phyloP scores from a whole-genome alignment of 352 stramenopile species.

The Globisporangium recalcitrans region DNA sequence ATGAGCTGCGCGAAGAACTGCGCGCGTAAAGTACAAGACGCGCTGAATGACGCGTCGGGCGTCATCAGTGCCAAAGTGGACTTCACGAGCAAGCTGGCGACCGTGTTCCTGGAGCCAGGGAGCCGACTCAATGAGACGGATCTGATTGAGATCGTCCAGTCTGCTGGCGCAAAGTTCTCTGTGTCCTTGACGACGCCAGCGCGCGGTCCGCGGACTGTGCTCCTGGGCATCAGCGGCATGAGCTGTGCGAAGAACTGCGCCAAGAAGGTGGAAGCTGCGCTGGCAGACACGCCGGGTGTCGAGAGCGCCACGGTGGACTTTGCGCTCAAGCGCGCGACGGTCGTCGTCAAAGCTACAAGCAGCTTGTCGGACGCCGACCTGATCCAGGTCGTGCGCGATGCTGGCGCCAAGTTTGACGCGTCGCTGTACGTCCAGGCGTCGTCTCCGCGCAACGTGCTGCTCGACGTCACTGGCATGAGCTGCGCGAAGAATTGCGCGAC shows the following conservation, averaged over 20 bases:
- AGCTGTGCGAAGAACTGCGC: constrained; percentile 80
- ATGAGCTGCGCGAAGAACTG: constrained; percentile 83
- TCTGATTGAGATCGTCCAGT: constrained; percentile 59
- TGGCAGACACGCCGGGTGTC: constrained; percentile 44
- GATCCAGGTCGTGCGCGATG: constrained; percentile 42
- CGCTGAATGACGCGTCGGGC: constrained; percentile 47
- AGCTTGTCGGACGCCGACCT: constrained; percentile 47
- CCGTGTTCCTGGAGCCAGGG: constrained; percentile 65
- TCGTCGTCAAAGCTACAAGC: constrained; percentile 52
- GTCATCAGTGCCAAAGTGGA: constrained; percentile 81
- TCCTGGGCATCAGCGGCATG: constrained; percentile 69
- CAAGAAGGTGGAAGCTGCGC: constrained; percentile 57
- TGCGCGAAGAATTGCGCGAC: constrained; percentile 60
- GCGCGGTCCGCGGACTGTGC: constrained; percentile 38
- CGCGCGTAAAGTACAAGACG: constrained; percentile 62
- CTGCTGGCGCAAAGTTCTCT: constrained; percentile 53
- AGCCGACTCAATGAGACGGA: constrained; percentile 61
- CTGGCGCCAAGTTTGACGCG: constrained; percentile 64
- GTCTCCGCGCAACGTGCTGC: constrained; percentile 31
- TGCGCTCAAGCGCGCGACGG: constrained; percentile 44
- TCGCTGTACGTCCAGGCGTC: constrained; percentile 25
- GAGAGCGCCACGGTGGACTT: constrained; percentile 68
- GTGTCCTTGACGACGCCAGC: constrained; percentile 41
- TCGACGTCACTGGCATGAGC: constrained; percentile 65
- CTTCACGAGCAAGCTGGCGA: constrained; percentile 68